Percentiles rank a stretch among this genome's conserved stretches.
These are phyloP conservation scores for Vigna radiata DNA, from an alignment of 306 rosid species.

Conservation along the genomic window DNA sequence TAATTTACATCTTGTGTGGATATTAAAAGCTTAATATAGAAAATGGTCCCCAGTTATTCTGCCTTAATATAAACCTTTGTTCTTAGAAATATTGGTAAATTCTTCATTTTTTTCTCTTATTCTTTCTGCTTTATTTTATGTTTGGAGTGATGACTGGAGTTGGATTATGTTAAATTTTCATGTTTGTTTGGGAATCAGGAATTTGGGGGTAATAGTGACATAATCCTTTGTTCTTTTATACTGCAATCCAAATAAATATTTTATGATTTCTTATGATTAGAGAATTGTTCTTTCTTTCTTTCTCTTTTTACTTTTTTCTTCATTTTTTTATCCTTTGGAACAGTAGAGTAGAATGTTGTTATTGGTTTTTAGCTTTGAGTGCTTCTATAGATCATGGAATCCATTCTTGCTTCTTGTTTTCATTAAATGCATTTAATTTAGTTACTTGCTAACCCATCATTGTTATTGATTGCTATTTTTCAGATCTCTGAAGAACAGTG, in stretches of 20 bases:
- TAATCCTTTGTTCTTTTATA: constrained; percentile 4
- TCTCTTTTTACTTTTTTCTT: background rate
- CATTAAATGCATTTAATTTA: constrained; percentile 22
- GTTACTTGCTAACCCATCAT: constrained; percentile 35
- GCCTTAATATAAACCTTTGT: constrained; percentile 27
- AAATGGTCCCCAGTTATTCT: constrained; percentile 37
- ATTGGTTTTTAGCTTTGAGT: constrained; percentile 26
- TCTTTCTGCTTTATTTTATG: constrained; percentile 27
- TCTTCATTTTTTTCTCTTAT: constrained; percentile 14
- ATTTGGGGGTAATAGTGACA: constrained; percentile 10
- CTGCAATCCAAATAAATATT: constrained; percentile 22
- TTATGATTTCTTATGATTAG: background rate
- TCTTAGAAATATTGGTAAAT: constrained; percentile 32
- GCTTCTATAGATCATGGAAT: constrained; percentile 15
- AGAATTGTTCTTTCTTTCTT: background rate
- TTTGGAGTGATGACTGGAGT: background rate
- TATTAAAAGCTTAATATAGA: constrained; percentile 36
- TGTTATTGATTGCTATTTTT: constrained; percentile 38
- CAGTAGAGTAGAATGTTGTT: constrained; percentile 34
- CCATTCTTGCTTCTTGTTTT: constrained; percentile 34
- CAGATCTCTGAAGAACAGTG: constrained; percentile 47
- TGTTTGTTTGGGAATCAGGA: constrained; percentile 21
- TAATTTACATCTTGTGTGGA: background rate
- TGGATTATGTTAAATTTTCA: constrained; percentile 38
- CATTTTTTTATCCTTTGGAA: constrained; percentile 2